phyloP scores from a whole-genome alignment of 208 protist species.

The Naegleria gruberi region DNA sequence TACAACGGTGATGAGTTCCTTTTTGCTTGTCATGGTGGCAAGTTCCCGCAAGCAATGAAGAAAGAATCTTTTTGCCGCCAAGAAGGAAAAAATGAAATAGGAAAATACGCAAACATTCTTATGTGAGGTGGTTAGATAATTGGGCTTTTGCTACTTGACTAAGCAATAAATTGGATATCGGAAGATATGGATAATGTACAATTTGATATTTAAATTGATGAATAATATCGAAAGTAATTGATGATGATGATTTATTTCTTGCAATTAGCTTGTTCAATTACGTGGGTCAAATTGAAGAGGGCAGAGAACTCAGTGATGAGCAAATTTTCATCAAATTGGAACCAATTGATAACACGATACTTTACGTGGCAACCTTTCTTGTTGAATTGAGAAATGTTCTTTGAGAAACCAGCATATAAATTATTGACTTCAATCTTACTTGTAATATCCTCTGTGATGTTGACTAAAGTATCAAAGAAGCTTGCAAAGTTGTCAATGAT shows the following conservation, averaged over 20 bases:
- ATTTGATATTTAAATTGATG: too few species aligned
- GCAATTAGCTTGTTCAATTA: slow-evolving; percentile 8
- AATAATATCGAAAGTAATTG: too few species aligned
- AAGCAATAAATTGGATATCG: too few species aligned
- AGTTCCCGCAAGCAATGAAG: too few species aligned
- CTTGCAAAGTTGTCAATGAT: not conserved
- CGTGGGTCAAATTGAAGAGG: not conserved
- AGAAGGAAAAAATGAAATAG: too few species aligned
- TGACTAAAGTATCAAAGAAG: not conserved
- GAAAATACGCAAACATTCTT: too few species aligned
- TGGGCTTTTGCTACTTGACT: too few species aligned
- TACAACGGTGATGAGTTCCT: too few species aligned
- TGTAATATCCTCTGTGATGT: not conserved
- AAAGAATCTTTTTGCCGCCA: too few species aligned
- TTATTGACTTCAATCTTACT: slow-evolving; percentile 16
- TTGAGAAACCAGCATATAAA: not conserved
- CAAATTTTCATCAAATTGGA: not conserved
- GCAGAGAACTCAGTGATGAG: not conserved
- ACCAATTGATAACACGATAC: not conserved
- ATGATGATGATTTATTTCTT: not conserved
- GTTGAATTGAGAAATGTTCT: not conserved
- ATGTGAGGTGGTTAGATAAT: too few species aligned
- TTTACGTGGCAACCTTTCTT: not conserved
- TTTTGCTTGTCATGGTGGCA: too few species aligned
- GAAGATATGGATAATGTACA: too few species aligned